Base-by-base conservation (phyloP, 2,329 filamentous ascomycete species). In the Sporothrix euskadiensis region DNA sequence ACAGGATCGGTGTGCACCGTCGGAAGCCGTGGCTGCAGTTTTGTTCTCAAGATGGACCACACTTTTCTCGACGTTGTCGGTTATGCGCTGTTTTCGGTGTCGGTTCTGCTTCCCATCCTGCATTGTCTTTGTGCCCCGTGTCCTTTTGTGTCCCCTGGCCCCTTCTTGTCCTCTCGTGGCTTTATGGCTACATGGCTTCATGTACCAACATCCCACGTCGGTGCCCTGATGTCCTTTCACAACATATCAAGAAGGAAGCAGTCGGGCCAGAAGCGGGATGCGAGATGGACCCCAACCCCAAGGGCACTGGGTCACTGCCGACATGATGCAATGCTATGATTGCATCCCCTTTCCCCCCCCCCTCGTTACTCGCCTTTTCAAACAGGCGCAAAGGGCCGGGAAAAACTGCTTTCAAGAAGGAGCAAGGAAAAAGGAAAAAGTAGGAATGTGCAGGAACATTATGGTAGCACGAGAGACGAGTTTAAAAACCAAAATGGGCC, bases 1-100 rank as follows among this genome's bases (percentile, higher is more conserved):
- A 59, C 71, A n/a, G 63, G 63, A 73, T 73, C 63, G 71, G 65
- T 69, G 71, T 73, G 54, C 39, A n/a, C 52, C 63, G 52, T 69
- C 71, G 52, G 65, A 73, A 39, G 54, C 41, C 54, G 47, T 57
- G 63, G 52, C 65, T 72, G 71, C 71, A 69, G 54, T 61, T 49
- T 59, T 22, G 12, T 68, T 52, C 22, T 59, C 52, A 7, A 68
- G 63, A 73, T 73, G 71, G 35, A 41, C 71, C 71, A 69, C 52
- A 52, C 63, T 35, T 12, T 44, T 22, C 26, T 44, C 22, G 22
- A 7, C 7, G 59, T 26, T 12, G 14, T 26, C 7, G 59, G 10
- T 4, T 56, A 12, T 26, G 26, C 22, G n/a, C 4, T 22, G 7
- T n/a, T 65, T 41, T 44, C 10, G 12, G 12, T 22, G n/a, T 44